Conservation (phyloP, 2,329 filamentous ascomycete genomes). For the Cryphonectria nitschkei region DNA sequence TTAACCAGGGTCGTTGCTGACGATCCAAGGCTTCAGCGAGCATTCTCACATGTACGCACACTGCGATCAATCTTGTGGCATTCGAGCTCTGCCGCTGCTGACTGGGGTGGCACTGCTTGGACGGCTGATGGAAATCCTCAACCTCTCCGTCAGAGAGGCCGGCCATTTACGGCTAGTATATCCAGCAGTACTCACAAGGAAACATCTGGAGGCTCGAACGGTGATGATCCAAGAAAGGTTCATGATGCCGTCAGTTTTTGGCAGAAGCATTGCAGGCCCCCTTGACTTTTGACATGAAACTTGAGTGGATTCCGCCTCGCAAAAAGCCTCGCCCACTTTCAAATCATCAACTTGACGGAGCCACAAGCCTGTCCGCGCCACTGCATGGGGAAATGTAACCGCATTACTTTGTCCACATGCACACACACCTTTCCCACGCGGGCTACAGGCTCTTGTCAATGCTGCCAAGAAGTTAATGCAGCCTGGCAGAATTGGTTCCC, state of each 20-base stretch:
- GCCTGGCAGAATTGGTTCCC: background rate
- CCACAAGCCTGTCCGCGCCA: conserved; percentile 20
- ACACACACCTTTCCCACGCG: background rate
- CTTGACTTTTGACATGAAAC: background rate
- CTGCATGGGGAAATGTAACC: conserved; percentile 19
- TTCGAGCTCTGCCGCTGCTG: background rate
- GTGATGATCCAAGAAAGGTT: background rate
- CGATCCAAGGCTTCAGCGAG: background rate
- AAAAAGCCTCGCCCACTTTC: conserved; percentile 25
- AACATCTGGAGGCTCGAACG: background rate
- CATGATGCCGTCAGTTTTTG: background rate
- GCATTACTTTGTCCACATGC: conserved; percentile 14
- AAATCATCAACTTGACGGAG: conserved; percentile 17
- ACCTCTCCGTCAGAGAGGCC: background rate
- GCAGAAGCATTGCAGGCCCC: background rate
- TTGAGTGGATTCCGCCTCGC: conserved; percentile 20
- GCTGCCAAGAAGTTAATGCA: background rate
- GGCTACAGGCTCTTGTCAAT: background rate
- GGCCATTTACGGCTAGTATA: background rate
- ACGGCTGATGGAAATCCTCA: background rate
- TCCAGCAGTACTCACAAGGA: background rate
- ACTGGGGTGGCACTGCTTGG: background rate
- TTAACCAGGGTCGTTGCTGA: background rate
- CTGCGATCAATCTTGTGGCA: background rate
- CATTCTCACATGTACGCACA: background rate